These are phyloP conservation scores for Malassezia slooffiae DNA, from an alignment of 1,284 basidiomycete species.

Conservation along the genomic window DNA sequence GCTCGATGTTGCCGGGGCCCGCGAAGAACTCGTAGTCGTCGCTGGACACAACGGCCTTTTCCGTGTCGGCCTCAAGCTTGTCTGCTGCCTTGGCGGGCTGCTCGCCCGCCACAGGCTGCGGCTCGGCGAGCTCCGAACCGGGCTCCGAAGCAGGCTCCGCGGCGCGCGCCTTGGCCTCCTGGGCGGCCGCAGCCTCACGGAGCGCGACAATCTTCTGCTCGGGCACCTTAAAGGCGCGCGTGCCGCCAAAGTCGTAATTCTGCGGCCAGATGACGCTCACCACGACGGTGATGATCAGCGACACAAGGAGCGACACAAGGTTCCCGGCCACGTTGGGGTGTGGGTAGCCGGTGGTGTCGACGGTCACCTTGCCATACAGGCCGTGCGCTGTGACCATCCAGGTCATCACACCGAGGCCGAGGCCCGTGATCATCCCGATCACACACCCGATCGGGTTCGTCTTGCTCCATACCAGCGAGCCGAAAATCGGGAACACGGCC, in stretches of 20 bases:
- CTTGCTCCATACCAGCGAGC: conserved; percentile 51
- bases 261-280: conserved; percentile 35
- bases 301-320: conserved; percentile 69
- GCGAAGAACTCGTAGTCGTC: no score
- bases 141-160: background rate
- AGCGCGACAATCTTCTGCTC: conserved; percentile 10
- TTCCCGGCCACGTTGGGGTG: conserved; percentile 64
- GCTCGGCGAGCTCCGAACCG: background rate
- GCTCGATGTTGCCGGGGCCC: conserved; percentile 11
- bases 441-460: conserved; percentile 49
- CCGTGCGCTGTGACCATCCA: conserved; percentile 66
- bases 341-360: conserved; percentile 57
- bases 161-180: background rate
- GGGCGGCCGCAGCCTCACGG: background rate
- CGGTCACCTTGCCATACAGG: conserved; percentile 69
- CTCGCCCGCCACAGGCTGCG: conserved; percentile 5
- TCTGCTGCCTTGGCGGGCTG: no score
- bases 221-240: conserved; percentile 38
- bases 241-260: conserved; percentile 35
- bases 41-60: conserved; percentile 11
- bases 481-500: conserved; percentile 73
- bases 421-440: conserved; percentile 60
- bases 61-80: conserved; percentile 13
- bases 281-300: conserved; percentile 61
- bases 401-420: conserved; percentile 60